These are phyloP conservation scores for Paraurostyla sp. DNA, from an alignment of 73 alveolate species.

Conservation along the genomic window DNA sequence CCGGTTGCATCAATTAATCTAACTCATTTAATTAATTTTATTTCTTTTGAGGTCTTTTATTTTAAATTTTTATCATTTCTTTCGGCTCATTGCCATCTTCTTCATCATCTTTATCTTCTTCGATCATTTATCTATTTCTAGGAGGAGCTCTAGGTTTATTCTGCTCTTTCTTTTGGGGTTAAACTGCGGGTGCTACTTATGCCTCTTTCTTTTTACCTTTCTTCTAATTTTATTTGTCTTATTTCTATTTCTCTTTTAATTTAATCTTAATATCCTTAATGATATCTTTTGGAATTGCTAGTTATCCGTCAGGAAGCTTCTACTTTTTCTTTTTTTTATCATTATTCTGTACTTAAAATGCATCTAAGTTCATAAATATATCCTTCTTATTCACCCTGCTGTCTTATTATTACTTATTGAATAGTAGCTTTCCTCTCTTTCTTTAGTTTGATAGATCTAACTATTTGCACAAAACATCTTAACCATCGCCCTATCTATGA, in stretches of 20 bases:
- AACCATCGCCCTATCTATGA: no score
- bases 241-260: not conserved
- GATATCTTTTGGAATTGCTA: not conserved
- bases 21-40: not conserved
- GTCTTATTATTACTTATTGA: no score
- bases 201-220: not conserved
- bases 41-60: not conserved
- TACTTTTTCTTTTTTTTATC: no score
- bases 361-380: no score
- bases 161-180: not conserved
- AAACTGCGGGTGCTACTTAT: not conserved
- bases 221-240: not conserved
- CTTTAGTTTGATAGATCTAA: no score
- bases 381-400: no score
- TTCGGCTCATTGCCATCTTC: not conserved
- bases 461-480: no score
- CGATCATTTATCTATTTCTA: not conserved
- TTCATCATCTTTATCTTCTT: not conserved
- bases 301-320: no score
- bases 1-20: not conserved
- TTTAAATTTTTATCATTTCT: not conserved
- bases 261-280: not conserved
- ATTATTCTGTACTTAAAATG: no score
- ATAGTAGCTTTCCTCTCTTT: no score
- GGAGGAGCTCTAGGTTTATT: conserved; percentile 5